Evolutionary conservation across 306 rosid genomes (phyloP), one percentile per base, ranked within the genome.

Genomic region (Ochetophila trinervis): DNA sequence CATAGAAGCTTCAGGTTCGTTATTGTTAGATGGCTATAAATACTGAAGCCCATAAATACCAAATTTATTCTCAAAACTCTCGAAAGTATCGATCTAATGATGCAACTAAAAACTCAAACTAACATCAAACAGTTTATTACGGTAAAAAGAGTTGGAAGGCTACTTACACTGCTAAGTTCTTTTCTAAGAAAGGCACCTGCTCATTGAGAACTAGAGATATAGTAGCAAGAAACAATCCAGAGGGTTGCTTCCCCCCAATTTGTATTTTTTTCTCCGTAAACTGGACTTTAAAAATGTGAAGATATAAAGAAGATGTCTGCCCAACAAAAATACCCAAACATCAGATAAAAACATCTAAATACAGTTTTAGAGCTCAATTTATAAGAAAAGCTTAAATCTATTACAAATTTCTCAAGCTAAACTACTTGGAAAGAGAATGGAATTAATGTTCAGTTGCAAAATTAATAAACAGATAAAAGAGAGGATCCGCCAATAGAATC

Each of bases 161-260:
- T 63, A 83, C 94, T 76, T 89, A 93, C 98, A 86, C 79, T 13
- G 88, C 72, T 70, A 86, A 81, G 81, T 83, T 79, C 78, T 85
- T 81, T 52, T 20, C 73, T 40, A 86, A 76, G 49, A 93, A 84
- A 74, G 98, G 98, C 85, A 93, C 89, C 83, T 73, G 85, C 84
- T 93, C 97, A 14, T 77, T 69, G 20, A 89, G 83, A 75, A 93
- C 89, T 79, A 84, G 85, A 70, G 93, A 86, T 65, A 86, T 81
- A 54, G 73, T 76, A 54, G 95, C 91, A 63, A 93, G 80, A 80
- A 78, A 80, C 80, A 93, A 78, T 73, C 83, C 88, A 74, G 88
- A 87, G 68, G 98, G 94, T 57, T 89, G 97, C 74, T 85, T 93
- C 84, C 97, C 98, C 66, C 98, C 95, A 68, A 80, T 59, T 72